These are phyloP conservation scores for Sphagnum fallax DNA, from an alignment of 228 moss, liverwort and hornwort species.

Conservation along the genomic window DNA sequence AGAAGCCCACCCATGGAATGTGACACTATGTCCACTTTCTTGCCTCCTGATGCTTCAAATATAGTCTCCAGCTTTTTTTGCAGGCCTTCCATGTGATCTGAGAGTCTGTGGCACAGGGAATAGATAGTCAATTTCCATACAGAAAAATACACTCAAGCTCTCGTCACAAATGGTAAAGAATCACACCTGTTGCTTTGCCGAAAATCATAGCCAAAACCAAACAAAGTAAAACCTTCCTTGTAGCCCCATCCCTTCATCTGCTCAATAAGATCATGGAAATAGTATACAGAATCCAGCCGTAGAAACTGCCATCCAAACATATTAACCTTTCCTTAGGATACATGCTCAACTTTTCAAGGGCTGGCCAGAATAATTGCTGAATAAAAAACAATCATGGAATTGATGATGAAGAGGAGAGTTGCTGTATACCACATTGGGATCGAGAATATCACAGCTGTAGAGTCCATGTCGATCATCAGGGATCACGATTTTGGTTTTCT, in stretches of 20 bases:
- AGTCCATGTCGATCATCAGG: conserved; percentile 78
- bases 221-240: conserved; percentile 72
- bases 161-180: no score
- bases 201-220: conserved; percentile 91
- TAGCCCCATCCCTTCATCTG: conserved; percentile 78
- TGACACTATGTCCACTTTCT: conserved; percentile 71
- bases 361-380: no score
- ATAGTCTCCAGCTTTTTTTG: conserved; percentile 58
- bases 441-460: conserved; percentile 75
- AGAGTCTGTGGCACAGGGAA: conserved; percentile 27
- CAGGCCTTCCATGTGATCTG: conserved; percentile 69
- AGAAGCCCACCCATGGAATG: conserved; percentile 92
- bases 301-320: conserved; percentile 37
- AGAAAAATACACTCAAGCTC: neutral
- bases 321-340: no score
- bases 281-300: conserved; percentile 75
- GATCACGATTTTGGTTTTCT: conserved; percentile 38
- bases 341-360: no score
- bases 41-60: conserved; percentile 68
- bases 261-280: conserved; percentile 76
- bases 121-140: neutral
- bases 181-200: conserved; percentile 78
- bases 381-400: no score
- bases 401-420: no score
- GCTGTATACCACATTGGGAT: conserved; percentile 55